Evolutionary conservation across 2,329 filamentous ascomycete genomes (phyloP).

Genomic region (Tolypocladium tundrense): DNA sequence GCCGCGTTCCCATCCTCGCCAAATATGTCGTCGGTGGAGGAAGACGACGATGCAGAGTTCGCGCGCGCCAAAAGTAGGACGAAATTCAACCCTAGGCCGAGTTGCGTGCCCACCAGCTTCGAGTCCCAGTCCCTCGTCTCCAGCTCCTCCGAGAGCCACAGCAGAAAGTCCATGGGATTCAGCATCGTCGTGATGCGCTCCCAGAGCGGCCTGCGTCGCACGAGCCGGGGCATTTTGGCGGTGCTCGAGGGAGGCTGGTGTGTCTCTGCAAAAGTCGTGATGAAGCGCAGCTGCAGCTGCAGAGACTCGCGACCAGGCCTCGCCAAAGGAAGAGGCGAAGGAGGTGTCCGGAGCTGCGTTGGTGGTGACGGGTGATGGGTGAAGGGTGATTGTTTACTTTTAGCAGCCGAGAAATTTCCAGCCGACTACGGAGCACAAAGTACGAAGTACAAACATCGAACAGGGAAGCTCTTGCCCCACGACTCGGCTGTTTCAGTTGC

Average conservation of each 20-base stretch:
- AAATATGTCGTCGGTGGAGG: slow-evolving; percentile 71
- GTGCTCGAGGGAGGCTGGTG: background rate
- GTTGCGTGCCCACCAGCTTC: slow-evolving; percentile 61
- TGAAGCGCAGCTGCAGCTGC: background rate
- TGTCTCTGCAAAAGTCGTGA: background rate
- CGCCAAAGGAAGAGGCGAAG: background rate
- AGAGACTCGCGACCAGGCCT: background rate
- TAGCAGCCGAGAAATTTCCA: background rate
- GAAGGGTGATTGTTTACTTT: background rate
- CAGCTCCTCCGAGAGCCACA: slow-evolving; percentile 88
- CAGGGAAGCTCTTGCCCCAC: too few relatives aligned
- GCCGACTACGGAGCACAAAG: background rate
- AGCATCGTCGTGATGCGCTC: slow-evolving; percentile 74
- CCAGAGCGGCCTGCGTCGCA: slow-evolving; percentile 67
- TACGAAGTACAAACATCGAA: too few relatives aligned
- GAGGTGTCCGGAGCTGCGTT: background rate
- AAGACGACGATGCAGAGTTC: slow-evolving; percentile 49
- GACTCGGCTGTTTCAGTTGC: too few relatives aligned
- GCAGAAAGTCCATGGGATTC: slow-evolving; percentile 79
- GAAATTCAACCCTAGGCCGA: slow-evolving; percentile 70
- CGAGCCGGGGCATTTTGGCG: slow-evolving; percentile 57
- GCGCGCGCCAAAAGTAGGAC: slow-evolving; percentile 73
- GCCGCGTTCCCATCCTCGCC: slow-evolving; percentile 55
- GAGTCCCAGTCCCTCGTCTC: slow-evolving; percentile 89
- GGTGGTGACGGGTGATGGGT: background rate